Conservation (phyloP, 352 stramenopile genomes). For the Peronospora farinosa region DNA sequence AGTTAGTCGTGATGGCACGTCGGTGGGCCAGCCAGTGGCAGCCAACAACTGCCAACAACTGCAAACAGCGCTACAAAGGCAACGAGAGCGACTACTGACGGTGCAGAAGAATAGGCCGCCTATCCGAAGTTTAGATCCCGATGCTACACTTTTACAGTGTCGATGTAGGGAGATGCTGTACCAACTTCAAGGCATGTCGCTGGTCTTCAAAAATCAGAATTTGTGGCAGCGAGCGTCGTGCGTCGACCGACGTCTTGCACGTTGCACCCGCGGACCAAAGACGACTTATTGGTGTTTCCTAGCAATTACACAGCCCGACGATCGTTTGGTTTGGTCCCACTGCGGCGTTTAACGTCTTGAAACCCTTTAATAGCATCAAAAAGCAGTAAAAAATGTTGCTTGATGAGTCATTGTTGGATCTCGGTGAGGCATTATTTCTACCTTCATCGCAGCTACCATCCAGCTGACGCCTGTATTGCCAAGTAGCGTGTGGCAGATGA, state of each 20-base stretch:
- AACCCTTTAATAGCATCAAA: slow-evolving; percentile 5
- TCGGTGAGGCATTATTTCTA: slow-evolving; percentile 5
- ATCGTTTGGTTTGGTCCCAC: slow-evolving; percentile 7
- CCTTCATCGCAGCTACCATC: background rate
- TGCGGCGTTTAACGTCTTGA: slow-evolving; percentile 13
- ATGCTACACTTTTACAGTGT: too few relatives aligned
- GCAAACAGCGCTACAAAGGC: background rate
- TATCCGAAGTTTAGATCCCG: background rate
- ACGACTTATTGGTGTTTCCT: slow-evolving; percentile 10
- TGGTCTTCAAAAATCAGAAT: slow-evolving; percentile 17
- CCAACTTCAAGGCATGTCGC: slow-evolving; percentile 16
- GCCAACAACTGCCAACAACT: background rate
- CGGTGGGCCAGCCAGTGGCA: background rate
- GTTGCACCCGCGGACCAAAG: slow-evolving; percentile 1
- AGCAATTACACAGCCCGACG: background rate
- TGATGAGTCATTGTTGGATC: slow-evolving; percentile 3
- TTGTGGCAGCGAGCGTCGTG: slow-evolving; percentile 5
- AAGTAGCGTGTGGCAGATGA: slow-evolving; percentile 12
- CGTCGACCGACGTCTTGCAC: slow-evolving; percentile 6
- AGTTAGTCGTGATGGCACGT: background rate
- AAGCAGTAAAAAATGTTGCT: background rate
- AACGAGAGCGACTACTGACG: slow-evolving; percentile 5
- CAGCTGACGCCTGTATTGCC: slow-evolving; percentile 8
- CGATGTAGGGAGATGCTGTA: too few relatives aligned
- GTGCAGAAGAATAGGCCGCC: slow-evolving; percentile 2